Evolutionary conservation across 495 filamentous ascomycete species (phyloP), one percentile per base, ranked within the genome.

Genomic region (Xylaria telfairii): DNA sequence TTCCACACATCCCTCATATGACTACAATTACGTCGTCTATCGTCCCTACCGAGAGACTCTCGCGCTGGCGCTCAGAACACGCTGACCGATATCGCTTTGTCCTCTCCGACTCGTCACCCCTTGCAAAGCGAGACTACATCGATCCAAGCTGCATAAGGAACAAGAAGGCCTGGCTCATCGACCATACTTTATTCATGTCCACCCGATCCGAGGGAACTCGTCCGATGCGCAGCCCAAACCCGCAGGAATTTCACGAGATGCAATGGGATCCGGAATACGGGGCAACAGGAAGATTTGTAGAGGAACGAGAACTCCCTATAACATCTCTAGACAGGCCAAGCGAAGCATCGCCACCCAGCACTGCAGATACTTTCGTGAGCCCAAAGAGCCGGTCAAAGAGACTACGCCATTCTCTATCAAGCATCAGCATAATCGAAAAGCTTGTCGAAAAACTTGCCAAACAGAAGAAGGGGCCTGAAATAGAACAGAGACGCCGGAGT

Each of bases 1-100:
- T 78, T 46, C 77, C 77, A 17, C 77, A 78, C 53, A 75, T 76
- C 26, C 77, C 76, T n/a, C 77, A 78, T 72, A 78, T 79, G 77
- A 78, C 72, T 10, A 79, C 76, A 19, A 78, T 78, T 30, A 76
- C 77, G 57, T 75, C 77, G 12, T 73, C 76, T 2, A 77, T 78
- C 54, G 73, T 76, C 26, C 77, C 77, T 61, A 78, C 77, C 0
- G 44, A 75, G 49, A 70, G 54, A 21, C 74, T 79, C 15, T 34
- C 73, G 24, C 69, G 65, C n/a, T 79, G 77, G 77, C 73, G 76
- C 67, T 68, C 44, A 34, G 70, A 70, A 46, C 76, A 78, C 56
- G 30, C 72, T 15, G 66, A 65, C 30, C 72, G 76, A 42, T 79
- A 79, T 69, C 71, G 71, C 21, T 78, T 77, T n/a, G 74, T 75